These are phyloP conservation scores for Mangifera indica DNA, from an alignment of 345 rosid genomes.

Conservation along the genomic window DNA sequence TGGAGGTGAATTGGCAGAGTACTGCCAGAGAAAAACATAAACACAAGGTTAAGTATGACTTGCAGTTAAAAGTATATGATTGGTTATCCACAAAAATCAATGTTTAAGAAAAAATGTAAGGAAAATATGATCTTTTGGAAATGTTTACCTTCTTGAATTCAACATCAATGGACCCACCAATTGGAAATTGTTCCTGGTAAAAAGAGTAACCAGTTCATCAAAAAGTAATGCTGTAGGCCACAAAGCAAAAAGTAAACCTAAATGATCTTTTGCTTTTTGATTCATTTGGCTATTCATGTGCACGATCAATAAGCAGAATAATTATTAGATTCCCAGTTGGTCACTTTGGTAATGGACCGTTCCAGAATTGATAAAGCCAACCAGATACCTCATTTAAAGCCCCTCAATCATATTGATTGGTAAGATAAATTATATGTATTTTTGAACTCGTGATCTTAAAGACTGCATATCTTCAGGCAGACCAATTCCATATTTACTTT, in stretches of 20 bases:
- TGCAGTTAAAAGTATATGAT: neutral
- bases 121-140: neutral
- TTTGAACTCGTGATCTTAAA: neutral
- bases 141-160: neutral
- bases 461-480: neutral
- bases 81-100: neutral
- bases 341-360: neutral
- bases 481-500: neutral
- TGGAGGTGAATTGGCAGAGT: too few species aligned
- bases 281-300: slow-evolving; percentile 3
- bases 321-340: neutral
- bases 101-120: too few species aligned
- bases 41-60: neutral
- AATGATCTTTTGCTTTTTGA: neutral
- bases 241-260: slow-evolving; percentile 7
- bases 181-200: neutral
- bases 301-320: neutral
- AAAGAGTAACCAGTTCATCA: neutral
- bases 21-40: too few species aligned
- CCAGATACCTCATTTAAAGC: too few species aligned
- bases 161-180: neutral
- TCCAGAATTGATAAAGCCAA: neutral
- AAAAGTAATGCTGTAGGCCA: neutral
- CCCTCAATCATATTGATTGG: too few species aligned
- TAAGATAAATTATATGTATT: too few species aligned